Base-by-base conservation (phyloP, 331 rosid genomes). In the Pyrus hybrid region DNA sequence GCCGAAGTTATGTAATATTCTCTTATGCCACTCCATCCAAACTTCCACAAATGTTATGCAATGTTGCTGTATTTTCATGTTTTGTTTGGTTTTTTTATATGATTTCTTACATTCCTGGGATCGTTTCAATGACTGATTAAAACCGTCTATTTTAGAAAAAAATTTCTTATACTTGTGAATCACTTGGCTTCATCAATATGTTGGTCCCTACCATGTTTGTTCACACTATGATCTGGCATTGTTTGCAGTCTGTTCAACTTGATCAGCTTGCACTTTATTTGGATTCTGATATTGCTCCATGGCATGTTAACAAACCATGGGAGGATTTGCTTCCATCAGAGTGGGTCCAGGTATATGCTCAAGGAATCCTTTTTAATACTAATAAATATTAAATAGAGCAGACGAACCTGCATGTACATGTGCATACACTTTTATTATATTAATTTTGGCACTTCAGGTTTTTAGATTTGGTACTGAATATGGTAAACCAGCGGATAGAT, bases 251-350 rank as follows among this genome's bases (percentile, higher is more conserved):
- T 32, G 96, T 95, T 74, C 93, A 88, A 73, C 99, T 94, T 17
- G 95, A 87, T 73, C 91, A 79, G 47, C 97, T 94, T 68, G 99
- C 96, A 58, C 83, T 92, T 66, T 94, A 94, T 86, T 85, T 92
- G 63, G 97, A 94, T 84, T 92, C 97, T 69, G 90, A 90, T 89
- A 83, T 85, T 74, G 78, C 83, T 72, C 91, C 97, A 60, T 94
- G 97, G 97, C 82, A 87, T 81, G 72, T 92, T 71, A 75, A 86
- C 75, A 90, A 89, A 83, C 84, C 88, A 65, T 94, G 99, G 99
- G 92, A 81, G 83, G 90, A 86, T 84, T 86, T 94, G 87, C 90
- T 83, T 85, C 99, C 99, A 74, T 89, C 96, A 6, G 97, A 94
- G 81, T 94, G 99, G 99, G 86, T 86, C 84, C 91, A 94, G 92